These are phyloP conservation scores for Nicotiana tabacum DNA, from an alignment of 257 asterid species.

Conservation along the genomic window DNA sequence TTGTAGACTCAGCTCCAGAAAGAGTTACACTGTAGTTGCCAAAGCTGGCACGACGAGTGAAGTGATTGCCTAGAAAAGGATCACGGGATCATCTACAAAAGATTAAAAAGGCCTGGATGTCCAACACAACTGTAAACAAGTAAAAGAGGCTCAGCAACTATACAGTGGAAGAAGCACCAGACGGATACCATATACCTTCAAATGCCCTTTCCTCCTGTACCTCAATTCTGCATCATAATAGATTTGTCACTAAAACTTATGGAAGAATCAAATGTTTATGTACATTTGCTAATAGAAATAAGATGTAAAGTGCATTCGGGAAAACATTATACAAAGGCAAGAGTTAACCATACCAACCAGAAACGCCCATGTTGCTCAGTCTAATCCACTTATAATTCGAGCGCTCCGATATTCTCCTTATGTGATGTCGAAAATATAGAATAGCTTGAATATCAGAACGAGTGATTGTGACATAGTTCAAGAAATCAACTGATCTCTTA, in stretches of 20 bases:
- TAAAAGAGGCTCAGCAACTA: no score
- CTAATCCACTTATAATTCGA: neutral
- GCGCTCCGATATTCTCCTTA: neutral
- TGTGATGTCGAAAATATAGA: neutral
- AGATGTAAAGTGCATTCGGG: neutral
- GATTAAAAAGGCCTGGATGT: neutral
- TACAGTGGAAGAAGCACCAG: no score
- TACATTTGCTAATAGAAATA: neutral
- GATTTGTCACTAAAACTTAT: neutral
- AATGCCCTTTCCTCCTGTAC: neutral
- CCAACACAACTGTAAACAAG: no score
- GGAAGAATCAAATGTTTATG: neutral
- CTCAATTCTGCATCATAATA: neutral
- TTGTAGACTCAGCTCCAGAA: neutral
- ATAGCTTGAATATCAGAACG: no score
- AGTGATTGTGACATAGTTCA: no score
- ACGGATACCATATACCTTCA: neutral
- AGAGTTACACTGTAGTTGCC: no score
- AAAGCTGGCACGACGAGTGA: no score
- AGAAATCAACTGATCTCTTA: no score
- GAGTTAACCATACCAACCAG: neutral
- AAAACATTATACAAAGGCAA: neutral
- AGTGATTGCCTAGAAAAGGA: neutral
- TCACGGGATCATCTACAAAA: neutral
- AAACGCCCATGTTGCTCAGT: neutral